Conservation (phyloP, 768 basidiomycete genomes). For the Pleurotus pulmonarius region DNA sequence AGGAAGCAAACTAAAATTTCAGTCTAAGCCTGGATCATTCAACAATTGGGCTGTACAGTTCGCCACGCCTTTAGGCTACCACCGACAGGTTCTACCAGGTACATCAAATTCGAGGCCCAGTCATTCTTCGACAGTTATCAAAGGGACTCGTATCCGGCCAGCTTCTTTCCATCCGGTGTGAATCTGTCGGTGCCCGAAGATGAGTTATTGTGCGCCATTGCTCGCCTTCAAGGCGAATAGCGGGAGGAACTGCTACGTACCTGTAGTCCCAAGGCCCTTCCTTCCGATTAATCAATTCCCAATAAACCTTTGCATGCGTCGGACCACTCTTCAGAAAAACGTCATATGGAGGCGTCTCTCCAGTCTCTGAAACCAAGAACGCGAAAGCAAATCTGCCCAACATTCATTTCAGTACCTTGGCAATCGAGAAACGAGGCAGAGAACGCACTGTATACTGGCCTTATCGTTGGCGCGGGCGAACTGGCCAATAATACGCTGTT, state of each 20-base stretch:
- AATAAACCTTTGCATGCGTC: slow-evolving; percentile 22
- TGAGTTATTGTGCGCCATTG: too few relatives aligned
- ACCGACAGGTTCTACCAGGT: too few relatives aligned
- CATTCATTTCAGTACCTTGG: background rate
- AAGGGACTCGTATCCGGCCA: background rate
- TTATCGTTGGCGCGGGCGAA: slow-evolving; percentile 19
- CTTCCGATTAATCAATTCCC: slow-evolving; percentile 19
- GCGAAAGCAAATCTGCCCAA: slow-evolving; percentile 24
- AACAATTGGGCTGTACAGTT: too few relatives aligned
- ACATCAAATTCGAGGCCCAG: too few relatives aligned
- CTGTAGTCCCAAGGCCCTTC: slow-evolving; percentile 19
- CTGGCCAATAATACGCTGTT: slow-evolving; percentile 18
- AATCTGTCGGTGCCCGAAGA: background rate
- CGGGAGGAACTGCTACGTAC: slow-evolving; percentile 22
- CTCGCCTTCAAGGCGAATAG: background rate
- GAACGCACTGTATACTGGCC: slow-evolving; percentile 15
- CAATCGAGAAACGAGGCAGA: background rate
- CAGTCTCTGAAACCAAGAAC: slow-evolving; percentile 18
- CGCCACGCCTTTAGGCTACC: too few relatives aligned
- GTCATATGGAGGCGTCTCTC: slow-evolving; percentile 10
- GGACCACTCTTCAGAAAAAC: slow-evolving; percentile 20
- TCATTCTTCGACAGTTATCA: too few relatives aligned
- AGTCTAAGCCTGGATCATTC: too few relatives aligned
- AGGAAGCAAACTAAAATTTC: too few relatives aligned
- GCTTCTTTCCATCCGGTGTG: background rate